Conservation (phyloP, 768 basidiomycete genomes). For the Serendipita sp. region DNA sequence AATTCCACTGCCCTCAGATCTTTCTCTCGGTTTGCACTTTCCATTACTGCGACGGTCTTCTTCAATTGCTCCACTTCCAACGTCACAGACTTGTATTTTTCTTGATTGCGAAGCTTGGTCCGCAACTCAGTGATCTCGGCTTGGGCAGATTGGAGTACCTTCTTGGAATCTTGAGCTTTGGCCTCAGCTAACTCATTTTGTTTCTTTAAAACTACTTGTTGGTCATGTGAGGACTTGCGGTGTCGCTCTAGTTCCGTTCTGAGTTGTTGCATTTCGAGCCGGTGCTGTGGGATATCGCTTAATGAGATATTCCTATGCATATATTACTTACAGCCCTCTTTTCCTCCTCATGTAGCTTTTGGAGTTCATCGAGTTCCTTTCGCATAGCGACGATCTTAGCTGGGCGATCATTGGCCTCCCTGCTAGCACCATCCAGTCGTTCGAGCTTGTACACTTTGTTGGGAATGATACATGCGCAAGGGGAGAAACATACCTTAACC, state of each 20-base stretch:
- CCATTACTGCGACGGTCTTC: conserved; percentile 23
- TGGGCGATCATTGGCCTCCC: conserved; percentile 7
- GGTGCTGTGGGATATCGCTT: conserved; percentile 29
- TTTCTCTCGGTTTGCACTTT: not conserved
- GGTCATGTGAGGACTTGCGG: conserved; percentile 34
- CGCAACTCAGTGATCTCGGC: conserved; percentile 48
- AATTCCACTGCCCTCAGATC: conserved; percentile 23
- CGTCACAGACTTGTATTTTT: conserved; percentile 32
- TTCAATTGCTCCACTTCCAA: conserved; percentile 45
- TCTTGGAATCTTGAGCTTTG: conserved; percentile 49
- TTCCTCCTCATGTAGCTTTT: conserved; percentile 43
- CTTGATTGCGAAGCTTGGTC: conserved; percentile 35
- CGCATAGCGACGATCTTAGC: conserved; percentile 7
- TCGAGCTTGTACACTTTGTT: not conserved
- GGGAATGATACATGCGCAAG: not conserved
- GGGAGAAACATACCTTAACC: not conserved
- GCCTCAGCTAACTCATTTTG: conserved; percentile 39
- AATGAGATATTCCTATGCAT: not conserved
- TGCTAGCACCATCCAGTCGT: not conserved
- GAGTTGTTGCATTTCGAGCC: conserved; percentile 39
- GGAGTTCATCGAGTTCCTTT: conserved; percentile 44
- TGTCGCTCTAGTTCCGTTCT: conserved; percentile 38
- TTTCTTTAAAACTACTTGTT: conserved; percentile 46
- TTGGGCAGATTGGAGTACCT: conserved; percentile 31
- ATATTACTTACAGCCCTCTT: conserved; percentile 41